Percentiles rank a stretch among this genome's conserved stretches.
Conservation (phyloP, 2,329 filamentous ascomycete species). For the Paecilomyces niveus region DNA sequence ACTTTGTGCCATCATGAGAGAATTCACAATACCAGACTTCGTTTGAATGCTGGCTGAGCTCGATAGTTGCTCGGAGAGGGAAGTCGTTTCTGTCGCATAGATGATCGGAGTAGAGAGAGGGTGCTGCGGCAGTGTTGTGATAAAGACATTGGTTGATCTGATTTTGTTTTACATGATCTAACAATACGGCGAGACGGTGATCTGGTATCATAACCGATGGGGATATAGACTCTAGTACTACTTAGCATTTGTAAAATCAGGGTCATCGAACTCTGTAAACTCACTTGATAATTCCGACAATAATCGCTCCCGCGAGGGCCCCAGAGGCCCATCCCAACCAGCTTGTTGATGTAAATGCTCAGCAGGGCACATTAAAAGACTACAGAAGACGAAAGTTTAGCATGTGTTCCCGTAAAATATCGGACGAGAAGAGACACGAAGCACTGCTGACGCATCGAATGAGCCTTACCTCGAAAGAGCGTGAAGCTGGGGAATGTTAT, state of each 20-base stretch:
- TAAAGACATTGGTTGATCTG: slow-evolving; percentile 82
- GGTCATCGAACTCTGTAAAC: slow-evolving; percentile 23
- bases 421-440: not conserved
- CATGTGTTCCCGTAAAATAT: not conserved
- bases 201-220: slow-evolving; percentile 96
- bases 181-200: slow-evolving; percentile 71
- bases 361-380: slow-evolving; percentile 80
- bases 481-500: slow-evolving; percentile 70
- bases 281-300: slow-evolving; percentile 78
- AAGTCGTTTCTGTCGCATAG: slow-evolving; percentile 73
- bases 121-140: slow-evolving; percentile 71
- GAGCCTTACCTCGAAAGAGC: slow-evolving; percentile 62
- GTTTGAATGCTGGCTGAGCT: slow-evolving; percentile 65
- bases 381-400: slow-evolving; percentile 24
- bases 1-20: slow-evolving; percentile 73
- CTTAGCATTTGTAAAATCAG: not conserved
- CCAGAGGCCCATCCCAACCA: slow-evolving; percentile 75
- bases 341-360: slow-evolving; percentile 72
- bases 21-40: slow-evolving; percentile 92
- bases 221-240: slow-evolving; percentile 67
- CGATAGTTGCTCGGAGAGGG: slow-evolving; percentile 62
- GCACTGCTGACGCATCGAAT: not conserved
- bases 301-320: slow-evolving; percentile 64
- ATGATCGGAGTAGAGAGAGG: slow-evolving; percentile 86
- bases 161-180: slow-evolving; percentile 74